Evolutionary conservation across 2,329 filamentous ascomycete species (phyloP).

Genomic region (Calonectria naviculata): DNA sequence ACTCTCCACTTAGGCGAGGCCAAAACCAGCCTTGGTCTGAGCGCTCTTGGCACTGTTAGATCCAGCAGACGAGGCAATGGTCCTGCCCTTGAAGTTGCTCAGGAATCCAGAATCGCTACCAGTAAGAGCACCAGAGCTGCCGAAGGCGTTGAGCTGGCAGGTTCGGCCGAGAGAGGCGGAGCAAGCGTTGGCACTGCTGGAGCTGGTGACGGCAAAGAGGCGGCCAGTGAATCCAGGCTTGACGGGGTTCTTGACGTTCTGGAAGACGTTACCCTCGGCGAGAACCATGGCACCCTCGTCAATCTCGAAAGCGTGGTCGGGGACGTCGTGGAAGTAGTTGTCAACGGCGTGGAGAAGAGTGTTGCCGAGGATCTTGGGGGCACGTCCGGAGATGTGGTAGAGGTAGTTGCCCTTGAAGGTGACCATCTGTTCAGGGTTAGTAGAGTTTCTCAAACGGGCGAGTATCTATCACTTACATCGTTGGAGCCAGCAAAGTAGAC

Average conservation of each 20-base stretch:
- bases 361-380: constrained; percentile 66
- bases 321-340: constrained; percentile 67
- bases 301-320: constrained; percentile 65
- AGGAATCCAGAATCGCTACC: constrained; percentile 58
- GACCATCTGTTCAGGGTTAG: constrained; percentile 40
- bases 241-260: constrained; percentile 58
- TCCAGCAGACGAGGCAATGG: constrained; percentile 55
- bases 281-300: constrained; percentile 55
- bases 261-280: constrained; percentile 67
- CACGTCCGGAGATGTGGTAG: constrained; percentile 65
- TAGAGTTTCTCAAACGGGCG: neutral
- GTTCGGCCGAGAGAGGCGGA: constrained; percentile 54
- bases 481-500: constrained; percentile 64
- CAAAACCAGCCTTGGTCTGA: constrained; percentile 54
- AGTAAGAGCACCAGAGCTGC: constrained; percentile 47
- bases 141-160: constrained; percentile 62
- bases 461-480: constrained; percentile 49
- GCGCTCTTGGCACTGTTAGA: constrained; percentile 48
- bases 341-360: constrained; percentile 67
- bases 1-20: constrained; percentile 27
- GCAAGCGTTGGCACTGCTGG: constrained; percentile 52
- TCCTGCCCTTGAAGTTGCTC: constrained; percentile 60
- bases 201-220: constrained; percentile 42
- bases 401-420: constrained; percentile 70
- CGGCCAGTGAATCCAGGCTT: constrained; percentile 43